Evolutionary conservation across 176 grass and related monocot species (phyloP).

Genomic region (Lolium rigidum): DNA sequence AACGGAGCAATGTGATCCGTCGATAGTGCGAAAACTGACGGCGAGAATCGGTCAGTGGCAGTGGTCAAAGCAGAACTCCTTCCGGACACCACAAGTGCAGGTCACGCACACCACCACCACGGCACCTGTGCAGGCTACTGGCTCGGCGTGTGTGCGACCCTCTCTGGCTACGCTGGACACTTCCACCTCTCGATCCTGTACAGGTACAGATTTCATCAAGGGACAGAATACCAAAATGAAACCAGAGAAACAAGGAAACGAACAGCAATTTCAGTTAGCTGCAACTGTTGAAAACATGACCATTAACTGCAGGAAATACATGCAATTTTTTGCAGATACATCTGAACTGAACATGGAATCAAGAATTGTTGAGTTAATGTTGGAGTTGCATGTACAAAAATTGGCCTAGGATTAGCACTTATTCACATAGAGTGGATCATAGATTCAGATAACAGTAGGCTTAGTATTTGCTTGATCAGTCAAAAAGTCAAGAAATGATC

Average conservation of each 20-base stretch:
- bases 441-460: no score
- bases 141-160: neutral
- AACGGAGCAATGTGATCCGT: neutral
- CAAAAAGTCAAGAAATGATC: no score
- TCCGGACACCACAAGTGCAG: constrained; percentile 21
- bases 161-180: constrained; percentile 28
- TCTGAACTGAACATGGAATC: neutral
- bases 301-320: neutral
- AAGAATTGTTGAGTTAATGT: neutral
- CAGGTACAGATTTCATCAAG: neutral
- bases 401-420: neutral
- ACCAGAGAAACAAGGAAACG: neutral
- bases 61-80: constrained; percentile 33
- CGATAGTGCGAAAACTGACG: neutral
- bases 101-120: constrained; percentile 2
- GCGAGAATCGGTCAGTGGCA: neutral
- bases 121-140: neutral
- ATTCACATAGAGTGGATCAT: neutral
- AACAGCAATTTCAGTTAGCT: neutral
- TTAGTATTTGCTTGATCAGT: no score
- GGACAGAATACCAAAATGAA: neutral
- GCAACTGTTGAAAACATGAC: neutral
- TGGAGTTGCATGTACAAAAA: neutral
- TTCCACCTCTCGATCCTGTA: constrained; percentile 6
- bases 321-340: constrained; percentile 9